phyloP scores from a whole-genome alignment of 2,329 filamentous ascomycete species.

The Claviceps africana region DNA sequence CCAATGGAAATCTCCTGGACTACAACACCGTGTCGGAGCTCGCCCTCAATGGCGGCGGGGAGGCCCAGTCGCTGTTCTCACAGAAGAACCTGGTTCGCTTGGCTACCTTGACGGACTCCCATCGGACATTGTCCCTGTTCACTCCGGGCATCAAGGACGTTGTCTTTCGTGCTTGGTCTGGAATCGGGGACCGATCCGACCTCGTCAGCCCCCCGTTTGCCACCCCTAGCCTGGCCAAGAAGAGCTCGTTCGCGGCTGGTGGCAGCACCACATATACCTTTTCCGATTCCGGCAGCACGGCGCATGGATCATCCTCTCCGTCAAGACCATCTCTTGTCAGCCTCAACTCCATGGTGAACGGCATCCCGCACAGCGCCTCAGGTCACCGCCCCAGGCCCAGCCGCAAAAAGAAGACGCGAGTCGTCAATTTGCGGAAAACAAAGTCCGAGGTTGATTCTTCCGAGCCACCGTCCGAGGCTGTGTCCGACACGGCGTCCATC shows the following conservation, averaged over 20 bases:
- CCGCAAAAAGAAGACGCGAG: slow-evolving; percentile 69
- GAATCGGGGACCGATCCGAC: slow-evolving; percentile 57
- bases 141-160: slow-evolving; percentile 83
- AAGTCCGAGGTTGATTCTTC: slow-evolving; percentile 40
- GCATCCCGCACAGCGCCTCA: slow-evolving; percentile 48
- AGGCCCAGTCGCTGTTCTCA: slow-evolving; percentile 82
- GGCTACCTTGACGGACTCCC: slow-evolving; percentile 71
- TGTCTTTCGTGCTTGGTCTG: slow-evolving; percentile 86
- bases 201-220: slow-evolving; percentile 31
- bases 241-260: slow-evolving; percentile 47
- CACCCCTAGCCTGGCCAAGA: slow-evolving; percentile 44
- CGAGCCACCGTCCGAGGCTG: slow-evolving; percentile 30
- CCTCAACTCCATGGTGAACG: slow-evolving; percentile 45
- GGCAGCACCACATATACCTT: slow-evolving; percentile 56
- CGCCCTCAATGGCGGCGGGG: slow-evolving; percentile 63
- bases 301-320: slow-evolving; percentile 47
- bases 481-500: slow-evolving; percentile 41
- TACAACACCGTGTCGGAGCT: slow-evolving; percentile 61
- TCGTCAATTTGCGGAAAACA: slow-evolving; percentile 64
- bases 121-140: slow-evolving; percentile 80
- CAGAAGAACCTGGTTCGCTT: slow-evolving; percentile 84
- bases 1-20: slow-evolving; percentile 63
- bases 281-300: slow-evolving; percentile 53
- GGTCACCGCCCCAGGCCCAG: slow-evolving; percentile 46
- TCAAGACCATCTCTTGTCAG: slow-evolving; percentile 54